A percentile compares a stretch with the other conserved stretches of the same genome.
Evolutionary conservation across 2,329 filamentous ascomycete genomes (phyloP).

Genomic region (Malbranchea cinnamomea): DNA sequence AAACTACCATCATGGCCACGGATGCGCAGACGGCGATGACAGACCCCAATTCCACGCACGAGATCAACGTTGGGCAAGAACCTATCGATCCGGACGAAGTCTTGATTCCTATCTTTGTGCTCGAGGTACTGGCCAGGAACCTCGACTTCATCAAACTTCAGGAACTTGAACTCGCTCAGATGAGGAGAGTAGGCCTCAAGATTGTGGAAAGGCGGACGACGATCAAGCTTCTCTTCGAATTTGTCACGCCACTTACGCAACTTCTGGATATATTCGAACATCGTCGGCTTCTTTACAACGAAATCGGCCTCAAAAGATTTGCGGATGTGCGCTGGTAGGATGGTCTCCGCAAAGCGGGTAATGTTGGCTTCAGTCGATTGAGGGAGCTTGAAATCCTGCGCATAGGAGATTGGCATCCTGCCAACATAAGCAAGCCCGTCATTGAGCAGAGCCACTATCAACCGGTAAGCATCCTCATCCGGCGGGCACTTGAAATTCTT

Average conservation of each 20-base stretch:
- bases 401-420: constrained; percentile 72
- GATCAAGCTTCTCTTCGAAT: constrained; percentile 93
- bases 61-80: constrained; percentile 93
- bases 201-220: constrained; percentile 55
- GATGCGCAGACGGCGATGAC: constrained; percentile 86
- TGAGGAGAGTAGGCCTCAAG: constrained; percentile 80
- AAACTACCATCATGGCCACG: constrained; percentile 93
- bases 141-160: constrained; percentile 97
- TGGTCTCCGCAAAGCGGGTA: constrained; percentile 88
- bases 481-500: constrained; percentile 99
- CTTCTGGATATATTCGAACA: constrained; percentile 98
- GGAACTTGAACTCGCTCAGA: constrained; percentile 90
- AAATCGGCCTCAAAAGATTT: constrained; percentile 98
- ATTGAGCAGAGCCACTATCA: constrained; percentile 95
- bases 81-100: constrained; percentile 92
- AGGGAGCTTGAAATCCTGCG: constrained; percentile 81
- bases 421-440: constrained; percentile 88
- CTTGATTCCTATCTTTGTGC: constrained; percentile 97
- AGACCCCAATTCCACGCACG: constrained; percentile 77
- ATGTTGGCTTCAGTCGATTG: constrained; percentile 89
- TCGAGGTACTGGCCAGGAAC: constrained; percentile 92
- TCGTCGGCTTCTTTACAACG: constrained; percentile 84
- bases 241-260: constrained; percentile 91
- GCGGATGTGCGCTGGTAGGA: constrained; percentile 84
- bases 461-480: constrained; percentile 90